phyloP scores from a whole-genome alignment of 345 rosid genomes.

The Eucalyptus brandiana region DNA sequence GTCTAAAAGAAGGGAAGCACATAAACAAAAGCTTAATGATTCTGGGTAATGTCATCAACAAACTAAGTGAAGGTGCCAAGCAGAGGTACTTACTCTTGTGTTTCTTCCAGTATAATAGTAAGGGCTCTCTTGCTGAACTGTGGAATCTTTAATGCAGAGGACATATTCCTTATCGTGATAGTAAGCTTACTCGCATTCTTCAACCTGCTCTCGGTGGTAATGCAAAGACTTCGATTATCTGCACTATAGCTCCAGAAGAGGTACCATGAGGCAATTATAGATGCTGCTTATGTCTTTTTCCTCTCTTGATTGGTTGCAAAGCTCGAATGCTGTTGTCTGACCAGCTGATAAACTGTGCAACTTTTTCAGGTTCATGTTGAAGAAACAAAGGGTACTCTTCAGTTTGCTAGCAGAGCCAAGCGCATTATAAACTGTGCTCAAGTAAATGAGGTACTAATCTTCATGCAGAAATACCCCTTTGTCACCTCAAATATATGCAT shows the following conservation, averaged over 20 bases:
- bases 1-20: slow-evolving; percentile 85
- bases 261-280: slow-evolving; percentile 11
- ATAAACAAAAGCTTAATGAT: slow-evolving; percentile 95
- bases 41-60: slow-evolving; percentile 95
- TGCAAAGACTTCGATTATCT: slow-evolving; percentile 93
- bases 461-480: background rate
- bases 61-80: slow-evolving; percentile 70
- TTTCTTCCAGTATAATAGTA: background rate
- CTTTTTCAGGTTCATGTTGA: slow-evolving; percentile 70
- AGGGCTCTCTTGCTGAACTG: background rate
- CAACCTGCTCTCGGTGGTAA: slow-evolving; percentile 98
- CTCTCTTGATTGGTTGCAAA: background rate
- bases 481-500: background rate
- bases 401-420: slow-evolving; percentile 96
- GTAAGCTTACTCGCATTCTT: slow-evolving; percentile 95
- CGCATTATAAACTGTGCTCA: slow-evolving; percentile 89
- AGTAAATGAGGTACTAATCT: slow-evolving; percentile 73
- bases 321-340: background rate
- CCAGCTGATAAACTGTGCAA: background rate
- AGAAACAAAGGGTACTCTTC: slow-evolving; percentile 93
- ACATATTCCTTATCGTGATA: slow-evolving; percentile 96
- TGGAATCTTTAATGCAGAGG: slow-evolving; percentile 34
- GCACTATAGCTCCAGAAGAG: slow-evolving; percentile 98
- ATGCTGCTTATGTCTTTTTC: background rate
- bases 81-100: slow-evolving; percentile 39